Percentiles rank a stretch among this genome's conserved stretches.
phyloP scores from a whole-genome alignment of 139 green algal species.

The Eudorina sp. region DNA sequence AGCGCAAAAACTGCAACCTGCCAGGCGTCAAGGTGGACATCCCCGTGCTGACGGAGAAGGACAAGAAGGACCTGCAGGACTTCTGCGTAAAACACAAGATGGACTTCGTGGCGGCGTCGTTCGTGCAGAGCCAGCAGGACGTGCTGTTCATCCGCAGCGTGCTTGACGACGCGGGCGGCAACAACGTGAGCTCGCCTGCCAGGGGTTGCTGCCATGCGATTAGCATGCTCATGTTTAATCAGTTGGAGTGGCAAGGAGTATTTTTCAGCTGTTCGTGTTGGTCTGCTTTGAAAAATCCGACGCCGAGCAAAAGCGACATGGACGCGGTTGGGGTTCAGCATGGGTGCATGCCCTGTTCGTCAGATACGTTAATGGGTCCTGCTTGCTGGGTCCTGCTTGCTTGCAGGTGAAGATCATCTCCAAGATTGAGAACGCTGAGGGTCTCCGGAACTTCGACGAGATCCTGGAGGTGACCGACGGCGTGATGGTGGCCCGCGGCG shows the following conservation, averaged over 20 bases:
- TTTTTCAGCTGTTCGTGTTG: too few species aligned
- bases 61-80: slow-evolving; percentile 77
- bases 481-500: slow-evolving; percentile 78
- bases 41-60: slow-evolving; percentile 77
- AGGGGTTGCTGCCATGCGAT: too few species aligned
- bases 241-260: too few species aligned
- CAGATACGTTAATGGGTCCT: too few species aligned
- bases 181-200: slow-evolving; percentile 58
- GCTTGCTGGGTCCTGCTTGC: neutral
- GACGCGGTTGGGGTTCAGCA: too few species aligned
- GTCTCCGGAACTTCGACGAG: slow-evolving; percentile 75
- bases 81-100: slow-evolving; percentile 74
- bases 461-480: slow-evolving; percentile 80
- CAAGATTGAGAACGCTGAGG: slow-evolving; percentile 82
- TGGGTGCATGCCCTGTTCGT: too few species aligned
- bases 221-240: too few species aligned
- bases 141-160: slow-evolving; percentile 73
- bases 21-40: slow-evolving; percentile 75
- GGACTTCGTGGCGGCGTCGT: slow-evolving; percentile 76
- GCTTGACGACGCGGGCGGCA: slow-evolving; percentile 68
- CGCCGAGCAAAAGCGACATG: too few species aligned
- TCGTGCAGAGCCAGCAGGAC: slow-evolving; percentile 69
- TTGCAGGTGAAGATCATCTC: slow-evolving; percentile 74
- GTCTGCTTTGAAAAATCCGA: too few species aligned
- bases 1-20: slow-evolving; percentile 56